Evolutionary conservation across 768 basidiomycete species (phyloP).

Genomic region (Phaeotremella skinneri): DNA sequence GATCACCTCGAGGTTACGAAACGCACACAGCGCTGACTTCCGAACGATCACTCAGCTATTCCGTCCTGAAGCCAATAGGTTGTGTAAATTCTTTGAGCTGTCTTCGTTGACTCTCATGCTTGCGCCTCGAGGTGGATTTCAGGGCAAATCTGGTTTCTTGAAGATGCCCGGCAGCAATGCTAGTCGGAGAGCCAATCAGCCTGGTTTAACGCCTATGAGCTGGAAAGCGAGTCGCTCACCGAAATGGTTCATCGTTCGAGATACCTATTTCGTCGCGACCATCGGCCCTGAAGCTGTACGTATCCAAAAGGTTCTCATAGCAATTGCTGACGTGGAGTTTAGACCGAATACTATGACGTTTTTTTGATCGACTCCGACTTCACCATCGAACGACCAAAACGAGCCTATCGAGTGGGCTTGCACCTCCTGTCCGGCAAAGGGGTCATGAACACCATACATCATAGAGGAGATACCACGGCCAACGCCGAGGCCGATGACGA

Average conservation of each 20-base stretch:
- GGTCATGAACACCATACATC: slow-evolving; percentile 13
- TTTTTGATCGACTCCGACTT: slow-evolving; percentile 89
- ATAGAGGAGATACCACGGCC: slow-evolving; percentile 14
- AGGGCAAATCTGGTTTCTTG: slow-evolving; percentile 87
- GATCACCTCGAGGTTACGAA: no score
- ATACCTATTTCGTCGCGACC: slow-evolving; percentile 82
- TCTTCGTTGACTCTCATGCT: slow-evolving; percentile 79
- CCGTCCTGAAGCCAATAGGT: slow-evolving; percentile 83
- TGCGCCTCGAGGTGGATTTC: slow-evolving; percentile 71
- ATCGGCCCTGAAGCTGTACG: slow-evolving; percentile 81
- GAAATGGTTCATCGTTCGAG: slow-evolving; percentile 88
- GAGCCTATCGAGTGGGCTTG: slow-evolving; percentile 82
- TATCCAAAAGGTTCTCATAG: neutral
- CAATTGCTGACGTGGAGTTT: slow-evolving; percentile 5
- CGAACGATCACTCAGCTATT: no score
- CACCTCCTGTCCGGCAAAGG: slow-evolving; percentile 59
- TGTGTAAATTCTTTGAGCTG: slow-evolving; percentile 87
- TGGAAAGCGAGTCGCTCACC: slow-evolving; percentile 58
- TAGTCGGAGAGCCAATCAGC: slow-evolving; percentile 49
- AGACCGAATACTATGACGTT: slow-evolving; percentile 89
- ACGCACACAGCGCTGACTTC: slow-evolving; percentile 3
- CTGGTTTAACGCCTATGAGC: slow-evolving; percentile 53
- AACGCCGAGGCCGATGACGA: slow-evolving; percentile 24
- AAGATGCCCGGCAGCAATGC: slow-evolving; percentile 48
- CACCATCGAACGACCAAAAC: slow-evolving; percentile 79